Evolutionary conservation across 1,139 yeast species (phyloP).

Genomic region (Oligophagozyma castellii): DNA sequence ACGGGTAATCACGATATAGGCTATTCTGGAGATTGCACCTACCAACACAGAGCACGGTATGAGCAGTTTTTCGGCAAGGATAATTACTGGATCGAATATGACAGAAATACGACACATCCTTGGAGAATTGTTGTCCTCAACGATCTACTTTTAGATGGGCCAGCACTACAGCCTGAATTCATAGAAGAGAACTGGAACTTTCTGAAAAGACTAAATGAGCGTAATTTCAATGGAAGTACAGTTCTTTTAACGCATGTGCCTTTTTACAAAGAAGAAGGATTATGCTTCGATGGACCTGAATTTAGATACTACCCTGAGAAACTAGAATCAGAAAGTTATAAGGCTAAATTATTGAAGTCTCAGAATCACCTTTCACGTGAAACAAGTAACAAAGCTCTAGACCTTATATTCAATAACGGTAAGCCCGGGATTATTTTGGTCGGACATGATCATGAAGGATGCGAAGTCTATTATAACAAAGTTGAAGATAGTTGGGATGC

Average conservation of each 20-base stretch:
- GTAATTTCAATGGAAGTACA: conserved; percentile 62
- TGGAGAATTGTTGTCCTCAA: conserved; percentile 83
- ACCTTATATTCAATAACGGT: conserved; percentile 50
- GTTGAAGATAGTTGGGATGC: conserved; percentile 44
- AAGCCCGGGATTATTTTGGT: conserved; percentile 71
- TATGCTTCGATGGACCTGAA: conserved; percentile 79
- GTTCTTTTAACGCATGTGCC: conserved; percentile 84
- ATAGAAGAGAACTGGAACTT: conserved; percentile 58
- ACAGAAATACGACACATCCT: conserved; percentile 45
- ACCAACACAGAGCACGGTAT: conserved; percentile 79
- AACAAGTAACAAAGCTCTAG: conserved; percentile 51
- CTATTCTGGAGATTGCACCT: conserved; percentile 86
- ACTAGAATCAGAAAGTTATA: conserved; percentile 44
- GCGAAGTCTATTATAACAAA: conserved; percentile 51
- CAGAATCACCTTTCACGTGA: conserved; percentile 73
- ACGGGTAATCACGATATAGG: conserved; percentile 97
- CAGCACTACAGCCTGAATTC: conserved; percentile 66
- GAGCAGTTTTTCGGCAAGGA: conserved; percentile 64
- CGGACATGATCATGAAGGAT: conserved; percentile 96
- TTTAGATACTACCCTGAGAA: conserved; percentile 47
- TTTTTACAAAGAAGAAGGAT: conserved; percentile 62
- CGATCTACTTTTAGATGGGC: conserved; percentile 78
- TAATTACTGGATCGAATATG: conserved; percentile 65
- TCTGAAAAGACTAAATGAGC: conserved; percentile 38
- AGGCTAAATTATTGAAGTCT: conserved; percentile 58